These are phyloP conservation scores for Neonectria hederae DNA, from an alignment of 2,329 filamentous ascomycete species.

Conservation along the genomic window DNA sequence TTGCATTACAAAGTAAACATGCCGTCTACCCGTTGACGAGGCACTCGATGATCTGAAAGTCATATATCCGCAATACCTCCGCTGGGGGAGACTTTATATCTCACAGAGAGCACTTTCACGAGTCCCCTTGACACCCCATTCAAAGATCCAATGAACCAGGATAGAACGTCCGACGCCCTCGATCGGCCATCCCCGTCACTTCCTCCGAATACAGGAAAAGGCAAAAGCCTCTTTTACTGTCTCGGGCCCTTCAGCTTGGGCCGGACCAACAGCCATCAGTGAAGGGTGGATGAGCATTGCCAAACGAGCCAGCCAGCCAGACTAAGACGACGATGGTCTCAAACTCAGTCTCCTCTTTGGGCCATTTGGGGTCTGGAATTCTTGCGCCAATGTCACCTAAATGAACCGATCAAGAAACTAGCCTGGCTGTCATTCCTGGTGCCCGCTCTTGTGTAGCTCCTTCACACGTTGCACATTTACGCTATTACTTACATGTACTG, in stretches of 20 bases:
- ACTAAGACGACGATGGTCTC: neutral
- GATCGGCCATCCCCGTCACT: neutral
- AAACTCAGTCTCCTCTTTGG: conserved; percentile 7
- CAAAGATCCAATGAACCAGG: neutral
- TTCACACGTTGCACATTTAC: neutral
- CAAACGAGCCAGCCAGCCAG: neutral
- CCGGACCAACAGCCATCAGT: neutral
- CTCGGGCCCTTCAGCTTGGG: neutral
- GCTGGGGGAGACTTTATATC: too few species aligned
- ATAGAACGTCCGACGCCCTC: neutral
- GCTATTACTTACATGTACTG: too few species aligned
- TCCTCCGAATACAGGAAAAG: neutral
- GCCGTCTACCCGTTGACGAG: too few species aligned
- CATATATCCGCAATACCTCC: too few species aligned
- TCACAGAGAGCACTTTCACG: neutral
- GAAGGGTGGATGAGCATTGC: neutral
- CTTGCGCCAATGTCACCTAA: conserved; percentile 1
- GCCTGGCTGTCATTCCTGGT: conserved; percentile 10
- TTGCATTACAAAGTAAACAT: too few species aligned
- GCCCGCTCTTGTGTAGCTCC: conserved; percentile 5
- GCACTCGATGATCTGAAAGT: too few species aligned
- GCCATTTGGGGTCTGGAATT: neutral
- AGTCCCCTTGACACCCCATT: neutral
- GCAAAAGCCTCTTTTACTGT: neutral
- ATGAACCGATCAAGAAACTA: conserved; percentile 2